phyloP scores from a whole-genome alignment of 2,329 filamentous ascomycete genomes.

The Leptographium lundbergii region DNA sequence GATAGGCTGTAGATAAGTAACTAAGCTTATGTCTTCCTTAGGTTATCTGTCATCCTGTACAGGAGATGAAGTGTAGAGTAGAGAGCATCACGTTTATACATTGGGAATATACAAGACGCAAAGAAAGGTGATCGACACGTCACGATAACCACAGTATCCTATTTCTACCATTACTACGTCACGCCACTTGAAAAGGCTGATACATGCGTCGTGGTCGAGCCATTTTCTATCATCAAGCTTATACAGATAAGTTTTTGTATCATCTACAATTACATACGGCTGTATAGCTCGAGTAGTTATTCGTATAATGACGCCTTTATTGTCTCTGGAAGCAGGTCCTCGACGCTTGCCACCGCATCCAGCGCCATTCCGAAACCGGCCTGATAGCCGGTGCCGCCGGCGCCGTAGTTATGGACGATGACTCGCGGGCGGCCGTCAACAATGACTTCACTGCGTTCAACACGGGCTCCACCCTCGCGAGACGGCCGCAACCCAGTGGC shows the following conservation, averaged over 20 bases:
- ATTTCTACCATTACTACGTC: no score
- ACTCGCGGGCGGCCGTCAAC: slow-evolving; percentile 14
- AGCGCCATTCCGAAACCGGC: slow-evolving; percentile 28
- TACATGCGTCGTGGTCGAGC: no score
- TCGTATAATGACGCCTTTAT: neutral
- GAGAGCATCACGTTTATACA: no score
- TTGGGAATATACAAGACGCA: no score
- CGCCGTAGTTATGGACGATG: slow-evolving; percentile 31
- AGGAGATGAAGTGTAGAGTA: neutral
- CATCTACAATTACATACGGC: no score
- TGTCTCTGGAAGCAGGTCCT: slow-evolving; percentile 14
- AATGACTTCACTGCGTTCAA: slow-evolving; percentile 19
- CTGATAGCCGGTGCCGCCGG: slow-evolving; percentile 31
- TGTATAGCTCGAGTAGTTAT: neutral
- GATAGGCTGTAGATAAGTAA: neutral
- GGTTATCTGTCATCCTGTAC: no score
- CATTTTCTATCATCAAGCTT: no score
- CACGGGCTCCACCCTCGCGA: slow-evolving; percentile 27
- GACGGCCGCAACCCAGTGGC: slow-evolving; percentile 23
- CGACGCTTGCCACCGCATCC: slow-evolving; percentile 20
- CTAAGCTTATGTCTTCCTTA: neutral
- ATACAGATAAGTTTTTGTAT: no score
- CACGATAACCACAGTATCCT: no score
- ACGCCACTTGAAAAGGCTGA: no score
- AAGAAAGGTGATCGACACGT: no score